A percentile compares a stretch with the other conserved stretches of the same genome.
Evolutionary conservation across 2,329 filamentous ascomycete species (phyloP).

Genomic region (Colletotrichum orchidophilum): DNA sequence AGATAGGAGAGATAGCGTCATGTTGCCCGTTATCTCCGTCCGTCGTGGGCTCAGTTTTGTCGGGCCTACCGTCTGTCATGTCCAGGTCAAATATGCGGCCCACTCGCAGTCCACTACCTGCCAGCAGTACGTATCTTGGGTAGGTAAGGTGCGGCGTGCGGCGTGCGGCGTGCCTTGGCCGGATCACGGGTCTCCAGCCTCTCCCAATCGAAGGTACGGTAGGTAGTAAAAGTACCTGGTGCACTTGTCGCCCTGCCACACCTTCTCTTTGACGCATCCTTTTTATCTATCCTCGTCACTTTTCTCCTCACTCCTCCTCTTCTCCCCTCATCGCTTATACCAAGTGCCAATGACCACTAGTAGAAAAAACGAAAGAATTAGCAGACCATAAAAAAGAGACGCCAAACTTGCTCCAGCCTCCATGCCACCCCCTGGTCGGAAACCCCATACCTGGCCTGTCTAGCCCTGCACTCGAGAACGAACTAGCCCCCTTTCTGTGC

Average conservation of each 20-base stretch:
- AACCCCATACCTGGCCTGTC: constrained; percentile 30
- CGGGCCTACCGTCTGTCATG: background rate
- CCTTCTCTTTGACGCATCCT: background rate
- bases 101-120: background rate
- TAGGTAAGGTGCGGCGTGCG: background rate
- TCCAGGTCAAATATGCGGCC: background rate
- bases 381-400: background rate
- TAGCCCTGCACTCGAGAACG: constrained; percentile 31
- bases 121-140: background rate
- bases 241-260: background rate
- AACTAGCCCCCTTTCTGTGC: constrained; percentile 33
- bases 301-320: background rate
- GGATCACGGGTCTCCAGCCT: background rate
- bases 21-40: background rate
- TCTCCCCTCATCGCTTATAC: background rate
- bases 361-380: background rate
- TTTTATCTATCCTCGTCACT: background rate
- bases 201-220: background rate
- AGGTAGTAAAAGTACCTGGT: background rate
- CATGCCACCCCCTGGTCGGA: constrained; percentile 24
- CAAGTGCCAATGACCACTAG: background rate
- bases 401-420: constrained; percentile 3
- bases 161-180: background rate
- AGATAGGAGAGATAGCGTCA: background rate
- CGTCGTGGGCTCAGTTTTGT: background rate